phyloP scores from a whole-genome alignment of 108 stramenopile species.

The Parietichytrium sp. region DNA sequence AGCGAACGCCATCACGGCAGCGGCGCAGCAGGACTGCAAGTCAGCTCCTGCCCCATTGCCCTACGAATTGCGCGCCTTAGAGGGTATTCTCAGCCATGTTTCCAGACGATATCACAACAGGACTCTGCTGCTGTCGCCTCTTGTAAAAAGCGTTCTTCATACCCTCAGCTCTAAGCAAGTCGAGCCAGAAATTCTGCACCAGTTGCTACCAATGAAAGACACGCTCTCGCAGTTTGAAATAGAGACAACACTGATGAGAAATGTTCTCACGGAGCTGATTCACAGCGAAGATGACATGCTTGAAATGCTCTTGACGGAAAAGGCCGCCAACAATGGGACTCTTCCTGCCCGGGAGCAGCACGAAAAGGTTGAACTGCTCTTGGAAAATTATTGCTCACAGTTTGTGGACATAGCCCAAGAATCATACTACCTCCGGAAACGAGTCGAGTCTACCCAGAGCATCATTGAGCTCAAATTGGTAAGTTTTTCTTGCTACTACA shows the following conservation, averaged over 20 bases:
- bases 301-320: constrained; percentile 8
- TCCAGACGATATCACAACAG: constrained; percentile 15
- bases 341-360: background rate
- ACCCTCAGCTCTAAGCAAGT: constrained; percentile 26
- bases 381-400: constrained; percentile 37
- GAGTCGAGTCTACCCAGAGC: constrained; percentile 32
- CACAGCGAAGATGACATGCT: constrained; percentile 38
- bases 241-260: constrained; percentile 9
- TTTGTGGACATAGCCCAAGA: constrained; percentile 23
- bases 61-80: constrained; percentile 9
- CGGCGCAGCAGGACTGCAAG: background rate
- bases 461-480: background rate
- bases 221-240: constrained; percentile 29
- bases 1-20: background rate
- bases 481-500: no score
- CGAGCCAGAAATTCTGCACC: constrained; percentile 29
- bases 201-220: constrained; percentile 28
- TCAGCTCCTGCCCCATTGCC: background rate
- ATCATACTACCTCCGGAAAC: constrained; percentile 21
- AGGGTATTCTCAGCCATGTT: constrained; percentile 5
- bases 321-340: background rate
- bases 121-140: background rate
- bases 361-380: background rate
- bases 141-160: constrained; percentile 27
- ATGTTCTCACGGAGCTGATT: constrained; percentile 24